A percentile compares a stretch with the other conserved stretches of the same genome.
phyloP scores from a whole-genome alignment of 2,329 filamentous ascomycete genomes.

The Penicillium sp. region DNA sequence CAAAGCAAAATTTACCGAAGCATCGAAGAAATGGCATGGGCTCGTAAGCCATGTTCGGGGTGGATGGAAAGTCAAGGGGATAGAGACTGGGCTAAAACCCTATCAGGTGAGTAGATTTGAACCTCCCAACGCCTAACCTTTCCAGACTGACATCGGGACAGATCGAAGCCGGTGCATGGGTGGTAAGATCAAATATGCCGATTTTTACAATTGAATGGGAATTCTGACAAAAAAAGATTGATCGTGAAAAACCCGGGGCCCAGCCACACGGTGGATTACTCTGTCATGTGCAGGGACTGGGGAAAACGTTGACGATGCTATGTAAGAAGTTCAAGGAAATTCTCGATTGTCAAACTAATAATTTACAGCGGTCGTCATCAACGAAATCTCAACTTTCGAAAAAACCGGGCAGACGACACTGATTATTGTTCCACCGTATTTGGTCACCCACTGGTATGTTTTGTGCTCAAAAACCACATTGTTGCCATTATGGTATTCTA shows the following conservation, averaged over 20 bases:
- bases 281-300: slow-evolving; percentile 46
- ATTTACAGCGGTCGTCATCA: slow-evolving; percentile 38
- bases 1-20: no score
- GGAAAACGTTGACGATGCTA: slow-evolving; percentile 42
- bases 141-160: background rate
- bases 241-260: slow-evolving; percentile 27
- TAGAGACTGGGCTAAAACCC: no score
- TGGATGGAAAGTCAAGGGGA: no score
- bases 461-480: background rate
- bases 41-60: no score
- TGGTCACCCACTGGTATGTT: slow-evolving; percentile 39
- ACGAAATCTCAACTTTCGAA: slow-evolving; percentile 28
- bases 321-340: slow-evolving; percentile 17
- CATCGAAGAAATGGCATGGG: no score
- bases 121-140: no score
- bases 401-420: slow-evolving; percentile 34
- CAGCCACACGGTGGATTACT: slow-evolving; percentile 40
- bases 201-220: background rate
- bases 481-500: no score
- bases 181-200: background rate
- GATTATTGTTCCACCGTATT: slow-evolving; percentile 38
- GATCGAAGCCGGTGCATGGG: background rate
- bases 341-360: background rate
- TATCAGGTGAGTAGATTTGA: no score
- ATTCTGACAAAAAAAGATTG: background rate